Base-by-base conservation (phyloP, 345 rosid species). In the Sisymbrium irio region DNA sequence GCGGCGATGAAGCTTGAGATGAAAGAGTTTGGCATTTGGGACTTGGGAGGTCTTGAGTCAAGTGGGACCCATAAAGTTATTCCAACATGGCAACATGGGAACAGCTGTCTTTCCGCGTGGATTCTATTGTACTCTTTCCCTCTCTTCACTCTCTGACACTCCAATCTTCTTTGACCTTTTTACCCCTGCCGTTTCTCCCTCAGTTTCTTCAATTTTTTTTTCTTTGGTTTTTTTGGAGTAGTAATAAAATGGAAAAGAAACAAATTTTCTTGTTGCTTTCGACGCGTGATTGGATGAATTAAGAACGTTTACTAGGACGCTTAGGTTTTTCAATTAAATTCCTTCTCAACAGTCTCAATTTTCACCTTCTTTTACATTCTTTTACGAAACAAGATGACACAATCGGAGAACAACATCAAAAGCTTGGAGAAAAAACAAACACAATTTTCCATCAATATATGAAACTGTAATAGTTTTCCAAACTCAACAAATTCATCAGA, bases 31-130 rank as follows among this genome's bases (percentile, higher is more conserved):
- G 22, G 25, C 10, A 3, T 46, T 8, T 46, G 35, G 20, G 64
- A 3, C 17, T 8, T 46, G 35, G 20, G 64, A 41, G 27, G 35
- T 56, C 65, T 19, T 3, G 28, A 41, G 45, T 14, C 1, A 8
- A 61, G 68, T 8, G 47, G 71, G 70, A 63, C 70, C 77, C 70
- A 35, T 3, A 19, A 2, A 63, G 57, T 42, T 75, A 60, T 49
- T 60, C 78, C 69, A 60, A 75, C 78, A 74, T 28, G 78, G 78
- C 78, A 74, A 65, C 77, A 74, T 74, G 78, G 67, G 20, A 75
- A 75, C 74, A 75, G 78, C 78, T 75, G 78, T 67, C 74, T 75
- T 67, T 75, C 62, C 78, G 78, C 78, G 78, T 75, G 74, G 69
- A 60, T 75, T 67, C 45, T 75, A 5, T 67, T 50, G 15, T 42